A percentile compares a stretch with the other conserved stretches of the same genome.
phyloP scores from a whole-genome alignment of 176 grass and related monocot species.

The Bothriochloa decipiens region DNA sequence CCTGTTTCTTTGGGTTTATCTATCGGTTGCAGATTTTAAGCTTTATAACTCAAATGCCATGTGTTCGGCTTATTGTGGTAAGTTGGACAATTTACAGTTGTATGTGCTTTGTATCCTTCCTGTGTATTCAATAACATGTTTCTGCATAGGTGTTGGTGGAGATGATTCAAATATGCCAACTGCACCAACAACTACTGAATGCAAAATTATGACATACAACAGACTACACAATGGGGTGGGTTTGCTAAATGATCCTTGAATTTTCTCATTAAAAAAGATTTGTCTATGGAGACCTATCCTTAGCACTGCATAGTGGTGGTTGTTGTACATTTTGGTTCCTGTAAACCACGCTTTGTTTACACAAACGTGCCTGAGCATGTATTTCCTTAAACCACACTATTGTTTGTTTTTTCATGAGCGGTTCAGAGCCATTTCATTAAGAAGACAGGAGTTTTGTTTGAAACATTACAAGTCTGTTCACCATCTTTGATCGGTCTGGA shows the following conservation, averaged over 20 bases:
- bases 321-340: no score
- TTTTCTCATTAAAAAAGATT: neutral
- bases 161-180: slow-evolving; percentile 61
- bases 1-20: slow-evolving; percentile 8
- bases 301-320: neutral
- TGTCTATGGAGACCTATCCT: neutral
- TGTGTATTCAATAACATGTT: slow-evolving; percentile 21
- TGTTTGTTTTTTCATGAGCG: neutral
- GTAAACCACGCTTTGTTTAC: slow-evolving; percentile 14
- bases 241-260: neutral
- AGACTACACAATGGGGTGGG: slow-evolving; percentile 64
- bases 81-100: slow-evolving; percentile 26
- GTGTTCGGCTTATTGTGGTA: slow-evolving; percentile 91
- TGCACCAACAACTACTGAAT: slow-evolving; percentile 47
- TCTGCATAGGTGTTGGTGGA: slow-evolving; percentile 79
- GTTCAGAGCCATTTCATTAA: no score
- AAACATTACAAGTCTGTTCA: no score
- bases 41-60: slow-evolving; percentile 78
- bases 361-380: neutral
- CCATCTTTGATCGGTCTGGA: no score
- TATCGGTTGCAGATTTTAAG: slow-evolving; percentile 75
- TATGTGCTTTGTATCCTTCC: neutral
- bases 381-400: neutral
- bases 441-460: no score
- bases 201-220: slow-evolving; percentile 72